phyloP scores from a whole-genome alignment of 176 grass and related monocot genomes.

The Eleusine indica region DNA sequence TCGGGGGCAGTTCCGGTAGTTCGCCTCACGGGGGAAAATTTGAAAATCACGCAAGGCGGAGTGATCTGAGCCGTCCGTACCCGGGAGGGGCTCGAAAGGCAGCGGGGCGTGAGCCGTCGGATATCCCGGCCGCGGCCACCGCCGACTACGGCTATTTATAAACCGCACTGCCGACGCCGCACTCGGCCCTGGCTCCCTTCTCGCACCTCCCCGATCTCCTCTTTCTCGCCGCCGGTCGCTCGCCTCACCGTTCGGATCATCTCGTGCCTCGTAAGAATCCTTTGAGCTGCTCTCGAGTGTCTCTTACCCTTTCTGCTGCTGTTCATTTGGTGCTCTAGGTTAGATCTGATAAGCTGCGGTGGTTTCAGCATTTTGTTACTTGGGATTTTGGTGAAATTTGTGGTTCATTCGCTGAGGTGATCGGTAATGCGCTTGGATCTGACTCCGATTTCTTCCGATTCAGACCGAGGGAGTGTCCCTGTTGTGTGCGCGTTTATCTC shows the following conservation, averaged over 20 bases:
- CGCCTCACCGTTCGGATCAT: background rate
- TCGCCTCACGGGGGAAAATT: constrained; percentile 20
- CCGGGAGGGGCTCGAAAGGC: background rate
- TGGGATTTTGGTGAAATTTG: background rate
- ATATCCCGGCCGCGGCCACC: background rate
- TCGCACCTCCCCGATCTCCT: background rate
- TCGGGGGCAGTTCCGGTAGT: constrained; percentile 29
- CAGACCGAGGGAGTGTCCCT: background rate
- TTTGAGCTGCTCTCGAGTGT: background rate
- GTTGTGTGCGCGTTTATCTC: background rate
- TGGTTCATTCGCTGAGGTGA: background rate
- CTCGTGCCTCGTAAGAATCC: constrained; percentile 43
- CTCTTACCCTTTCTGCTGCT: background rate
- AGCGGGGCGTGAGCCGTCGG: constrained; percentile 4
- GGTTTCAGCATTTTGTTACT: background rate
- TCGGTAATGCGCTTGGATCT: background rate
- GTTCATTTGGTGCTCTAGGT: background rate
- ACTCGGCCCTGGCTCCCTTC: constrained; percentile 12
- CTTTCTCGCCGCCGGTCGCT: constrained; percentile 20
- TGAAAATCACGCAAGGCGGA: constrained; percentile 36
- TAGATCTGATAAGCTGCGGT: background rate
- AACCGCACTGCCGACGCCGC: constrained; percentile 12
- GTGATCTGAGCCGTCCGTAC: constrained; percentile 25
- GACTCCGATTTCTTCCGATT: background rate
- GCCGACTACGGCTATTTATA: constrained; percentile 56